Percentiles rank a stretch among this genome's conserved stretches.
Evolutionary conservation across 306 rosid species (phyloP).

Genomic region (Psophocarpus tetragonolobus): DNA sequence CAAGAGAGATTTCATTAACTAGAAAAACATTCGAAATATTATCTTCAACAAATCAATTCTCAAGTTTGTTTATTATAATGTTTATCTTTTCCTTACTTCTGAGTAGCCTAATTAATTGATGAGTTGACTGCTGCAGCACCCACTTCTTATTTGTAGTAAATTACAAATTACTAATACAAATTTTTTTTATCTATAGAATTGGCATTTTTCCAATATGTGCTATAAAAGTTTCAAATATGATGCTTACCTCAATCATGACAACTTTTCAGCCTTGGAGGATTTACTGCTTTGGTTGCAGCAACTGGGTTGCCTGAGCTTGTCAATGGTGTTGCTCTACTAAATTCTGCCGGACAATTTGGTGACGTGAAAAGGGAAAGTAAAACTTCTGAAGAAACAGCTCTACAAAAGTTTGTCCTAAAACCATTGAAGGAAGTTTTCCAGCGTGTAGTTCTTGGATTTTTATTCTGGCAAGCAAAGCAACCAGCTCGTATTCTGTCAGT

Average conservation of each 20-base stretch:
- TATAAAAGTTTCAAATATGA: not conserved
- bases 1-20: not conserved
- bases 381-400: conserved; percentile 61
- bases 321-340: conserved; percentile 74
- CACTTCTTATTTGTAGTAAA: not conserved
- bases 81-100: not conserved
- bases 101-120: not conserved
- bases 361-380: conserved; percentile 46
- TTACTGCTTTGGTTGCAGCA: conserved; percentile 88
- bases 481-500: conserved; percentile 77
- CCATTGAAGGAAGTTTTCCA: conserved; percentile 85
- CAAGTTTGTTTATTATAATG: not conserved
- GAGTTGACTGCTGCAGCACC: not conserved
- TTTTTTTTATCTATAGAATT: not conserved
- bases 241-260: conserved; percentile 22
- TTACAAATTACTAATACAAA: not conserved
- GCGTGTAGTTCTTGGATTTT: conserved; percentile 76
- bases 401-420: conserved; percentile 63
- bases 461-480: conserved; percentile 96
- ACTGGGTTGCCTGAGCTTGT: conserved; percentile 69
- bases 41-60: not conserved
- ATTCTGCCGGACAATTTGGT: conserved; percentile 93
- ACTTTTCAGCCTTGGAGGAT: conserved; percentile 93
- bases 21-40: not conserved
- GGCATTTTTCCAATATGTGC: not conserved